Conservation (phyloP, 306 rosid genomes). For the Datisca glomerata region DNA sequence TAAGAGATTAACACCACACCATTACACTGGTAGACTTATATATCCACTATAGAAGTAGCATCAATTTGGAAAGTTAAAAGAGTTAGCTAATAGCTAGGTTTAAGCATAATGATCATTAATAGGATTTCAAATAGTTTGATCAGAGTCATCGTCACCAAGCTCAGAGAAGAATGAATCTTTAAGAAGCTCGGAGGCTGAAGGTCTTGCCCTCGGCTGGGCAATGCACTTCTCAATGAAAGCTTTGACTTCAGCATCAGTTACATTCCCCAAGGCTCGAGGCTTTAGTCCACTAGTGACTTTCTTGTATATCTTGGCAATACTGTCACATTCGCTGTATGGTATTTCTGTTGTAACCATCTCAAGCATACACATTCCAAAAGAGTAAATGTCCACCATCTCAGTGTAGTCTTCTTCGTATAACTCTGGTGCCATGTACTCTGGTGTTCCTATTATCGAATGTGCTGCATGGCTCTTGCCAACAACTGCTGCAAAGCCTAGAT, state of each 20-base stretch:
- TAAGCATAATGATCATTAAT: not conserved
- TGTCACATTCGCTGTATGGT: slow-evolving; percentile 87
- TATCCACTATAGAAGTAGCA: too few species aligned
- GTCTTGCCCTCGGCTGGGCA: slow-evolving; percentile 79
- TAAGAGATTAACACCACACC: too few species aligned
- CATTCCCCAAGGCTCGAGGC: slow-evolving; percentile 57
- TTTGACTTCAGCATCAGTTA: slow-evolving; percentile 50
- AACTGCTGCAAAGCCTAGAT: slow-evolving; percentile 83
- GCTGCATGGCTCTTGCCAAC: slow-evolving; percentile 78
- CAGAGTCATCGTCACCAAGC: slow-evolving; percentile 30
- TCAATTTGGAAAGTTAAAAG: too few species aligned
- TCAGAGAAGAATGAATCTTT: slow-evolving; percentile 70
- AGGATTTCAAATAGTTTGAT: slow-evolving; percentile 12
- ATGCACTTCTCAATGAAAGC: slow-evolving; percentile 77
- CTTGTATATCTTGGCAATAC: slow-evolving; percentile 73
- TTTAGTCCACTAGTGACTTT: slow-evolving; percentile 59
- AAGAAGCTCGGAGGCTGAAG: slow-evolving; percentile 79
- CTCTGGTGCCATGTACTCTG: slow-evolving; percentile 95
- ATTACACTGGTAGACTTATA: too few species aligned
- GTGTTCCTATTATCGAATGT: slow-evolving; percentile 81
- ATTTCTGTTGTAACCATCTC: slow-evolving; percentile 91
- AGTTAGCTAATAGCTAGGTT: not conserved
- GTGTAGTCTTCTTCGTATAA: slow-evolving; percentile 89
- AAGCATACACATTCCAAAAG: slow-evolving; percentile 87
- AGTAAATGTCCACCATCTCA: slow-evolving; percentile 94